Evolutionary conservation across 805 yeast genomes (phyloP), one percentile per base, ranked within the genome.

Genomic region (Naumovozyma castellii): DNA sequence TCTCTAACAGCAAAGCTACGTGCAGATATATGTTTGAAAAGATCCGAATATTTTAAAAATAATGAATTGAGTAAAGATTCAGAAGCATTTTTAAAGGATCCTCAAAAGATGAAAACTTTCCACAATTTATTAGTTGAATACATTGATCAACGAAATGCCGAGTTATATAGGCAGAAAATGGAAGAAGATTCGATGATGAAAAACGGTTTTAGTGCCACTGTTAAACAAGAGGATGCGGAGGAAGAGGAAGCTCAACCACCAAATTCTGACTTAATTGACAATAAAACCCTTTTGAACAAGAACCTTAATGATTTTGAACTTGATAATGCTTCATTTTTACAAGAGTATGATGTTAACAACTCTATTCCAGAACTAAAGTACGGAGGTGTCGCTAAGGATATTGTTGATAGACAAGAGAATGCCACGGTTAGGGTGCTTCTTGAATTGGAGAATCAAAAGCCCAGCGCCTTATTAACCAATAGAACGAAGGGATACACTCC

Each of bases 261-360:
- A 22, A 22, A 12, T 9, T n/a, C 32, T 18, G 32, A 31, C 14
- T 36, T 37, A 3, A 42, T 40, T 27, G 51, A 29, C 14, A 29
- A 9, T 12, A 29, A 29, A 14, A 13, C 48, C 3, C 41, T 46
- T n/a, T 47, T 66, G 12, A 68, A 69, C 31, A 68, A 66, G 25
- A 53, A 62, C 36, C 62, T 64, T 34, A 69, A 68, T 34, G 66
- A 62, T 22, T 53, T 63, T 34, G 85, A 76, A 37, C 67, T 68
- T 36, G 62, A 61, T 28, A 81, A 78, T 48, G 79, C 76, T 48
- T 74, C 82, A 18, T 75, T 79, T 47, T 60, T 84, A 35, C 68
- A 84, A 22, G 97, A 92, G 57, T 92, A 90, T 57, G 96, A 88
- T 47, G 74, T 84, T 4, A 66, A 76, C 2, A 87, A 94, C 34